A percentile compares a stretch with the other conserved stretches of the same genome.
Evolutionary conservation across 208 protist genomes (phyloP).

Genomic region (Naegleria lovaniensis): DNA sequence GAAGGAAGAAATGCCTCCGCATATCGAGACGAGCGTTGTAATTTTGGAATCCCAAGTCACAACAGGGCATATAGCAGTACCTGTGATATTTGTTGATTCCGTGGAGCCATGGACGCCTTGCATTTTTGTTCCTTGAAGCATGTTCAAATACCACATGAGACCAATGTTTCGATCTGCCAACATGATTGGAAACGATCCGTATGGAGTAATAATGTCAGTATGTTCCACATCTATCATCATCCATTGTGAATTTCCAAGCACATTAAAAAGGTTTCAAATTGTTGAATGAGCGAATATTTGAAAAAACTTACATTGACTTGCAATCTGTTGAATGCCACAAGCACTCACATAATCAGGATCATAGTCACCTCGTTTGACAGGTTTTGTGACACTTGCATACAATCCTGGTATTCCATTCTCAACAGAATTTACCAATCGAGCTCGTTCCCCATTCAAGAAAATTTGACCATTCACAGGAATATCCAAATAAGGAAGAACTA

Average conservation of each 20-base stretch:
- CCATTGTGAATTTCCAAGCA: too few relatives aligned
- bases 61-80: slow-evolving; percentile 40
- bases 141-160: slow-evolving; percentile 43
- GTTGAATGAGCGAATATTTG: too few relatives aligned
- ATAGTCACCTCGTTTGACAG: neutral
- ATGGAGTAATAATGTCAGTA: slow-evolving; percentile 43
- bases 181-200: slow-evolving; percentile 43
- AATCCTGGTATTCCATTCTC: slow-evolving; percentile 39
- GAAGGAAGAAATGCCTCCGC: slow-evolving; percentile 17
- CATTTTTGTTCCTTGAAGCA: slow-evolving; percentile 40
- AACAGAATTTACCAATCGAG: slow-evolving; percentile 36
- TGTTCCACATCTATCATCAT: neutral
- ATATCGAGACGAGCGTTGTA: slow-evolving; percentile 34
- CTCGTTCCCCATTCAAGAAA: slow-evolving; percentile 48
- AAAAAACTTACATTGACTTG: slow-evolving; percentile 38
- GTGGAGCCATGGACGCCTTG: slow-evolving; percentile 42
- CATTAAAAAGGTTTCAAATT: too few relatives aligned
- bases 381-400: slow-evolving; percentile 30
- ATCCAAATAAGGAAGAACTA: slow-evolving; percentile 42
- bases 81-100: slow-evolving; percentile 34
- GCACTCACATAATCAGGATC: slow-evolving; percentile 20
- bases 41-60: slow-evolving; percentile 48
- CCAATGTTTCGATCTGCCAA: slow-evolving; percentile 32
- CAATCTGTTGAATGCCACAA: slow-evolving; percentile 42
- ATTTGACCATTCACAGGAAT: slow-evolving; percentile 41